These are phyloP conservation scores for Schrenkiella parvula DNA, from an alignment of 345 rosid genomes.

Conservation along the genomic window DNA sequence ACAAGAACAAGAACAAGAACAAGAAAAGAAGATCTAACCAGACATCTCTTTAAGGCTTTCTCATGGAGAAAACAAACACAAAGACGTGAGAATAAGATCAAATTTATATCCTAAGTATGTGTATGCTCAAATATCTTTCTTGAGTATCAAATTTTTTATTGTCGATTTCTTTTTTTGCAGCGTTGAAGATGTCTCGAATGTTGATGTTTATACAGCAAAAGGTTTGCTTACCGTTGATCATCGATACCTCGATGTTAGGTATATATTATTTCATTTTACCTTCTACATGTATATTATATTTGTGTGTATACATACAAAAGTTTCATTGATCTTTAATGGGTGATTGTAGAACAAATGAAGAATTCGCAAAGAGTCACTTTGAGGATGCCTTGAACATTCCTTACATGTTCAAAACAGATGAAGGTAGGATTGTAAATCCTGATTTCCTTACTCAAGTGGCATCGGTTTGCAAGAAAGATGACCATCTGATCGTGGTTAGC, in stretches of 20 bases:
- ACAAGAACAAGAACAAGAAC: constrained; percentile 9
- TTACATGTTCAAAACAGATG: constrained; percentile 45
- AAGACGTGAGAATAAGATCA: constrained; percentile 23
- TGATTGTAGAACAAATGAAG: constrained; percentile 40
- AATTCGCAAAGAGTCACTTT: constrained; percentile 43
- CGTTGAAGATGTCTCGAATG: constrained; percentile 27
- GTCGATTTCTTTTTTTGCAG: not conserved
- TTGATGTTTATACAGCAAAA: constrained; percentile 45
- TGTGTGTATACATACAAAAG: not conserved
- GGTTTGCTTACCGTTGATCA: constrained; percentile 40
- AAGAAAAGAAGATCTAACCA: not conserved
- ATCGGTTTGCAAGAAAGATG: constrained; percentile 39
- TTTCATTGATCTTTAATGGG: not conserved
- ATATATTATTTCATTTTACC: not conserved
- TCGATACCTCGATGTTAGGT: constrained; percentile 52
- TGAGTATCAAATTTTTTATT: not conserved
- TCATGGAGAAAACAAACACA: constrained; percentile 28
- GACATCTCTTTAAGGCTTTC: constrained; percentile 3
- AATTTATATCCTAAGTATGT: not conserved
- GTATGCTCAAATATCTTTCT: not conserved
- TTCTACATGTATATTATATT: not conserved
- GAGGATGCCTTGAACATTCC: constrained; percentile 51
- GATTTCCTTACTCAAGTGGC: constrained; percentile 42
- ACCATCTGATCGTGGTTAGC: constrained; percentile 44
- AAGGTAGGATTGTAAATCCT: constrained; percentile 29